A percentile compares a stretch with the other conserved stretches of the same genome.
Conservation (phyloP, 805 yeast species). For the Teunomyces pallodes region DNA sequence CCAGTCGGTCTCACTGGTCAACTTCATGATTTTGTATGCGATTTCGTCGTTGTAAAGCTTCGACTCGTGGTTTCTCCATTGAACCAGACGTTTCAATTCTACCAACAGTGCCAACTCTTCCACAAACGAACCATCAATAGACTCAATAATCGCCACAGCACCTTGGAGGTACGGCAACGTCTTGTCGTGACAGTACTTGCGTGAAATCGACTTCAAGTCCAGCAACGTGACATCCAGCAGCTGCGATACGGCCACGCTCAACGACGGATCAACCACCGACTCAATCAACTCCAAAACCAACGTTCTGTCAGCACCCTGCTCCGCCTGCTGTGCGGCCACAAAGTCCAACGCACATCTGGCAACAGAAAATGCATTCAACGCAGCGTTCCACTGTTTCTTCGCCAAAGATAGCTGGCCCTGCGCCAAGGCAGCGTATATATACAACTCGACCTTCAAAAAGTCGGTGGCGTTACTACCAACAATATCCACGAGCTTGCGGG, state of each 20-base stretch:
- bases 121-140: constrained; percentile 37
- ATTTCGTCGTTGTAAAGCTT: constrained; percentile 66
- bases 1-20: constrained; percentile 15
- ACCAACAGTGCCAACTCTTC: constrained; percentile 26
- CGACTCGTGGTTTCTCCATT: constrained; percentile 61
- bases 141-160: constrained; percentile 38
- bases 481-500: constrained; percentile 42
- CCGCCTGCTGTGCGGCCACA: constrained; percentile 24
- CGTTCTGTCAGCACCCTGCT: constrained; percentile 24
- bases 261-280: constrained; percentile 62
- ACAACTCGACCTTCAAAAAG: constrained; percentile 26
- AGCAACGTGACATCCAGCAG: constrained; percentile 14
- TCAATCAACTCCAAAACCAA: constrained; percentile 57
- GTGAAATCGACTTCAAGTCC: constrained; percentile 8
- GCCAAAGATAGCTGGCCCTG: constrained; percentile 52
- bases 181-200: constrained; percentile 21
- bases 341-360: constrained; percentile 63
- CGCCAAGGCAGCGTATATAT: constrained; percentile 44
- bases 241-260: constrained; percentile 53
- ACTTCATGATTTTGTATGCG: constrained; percentile 53
- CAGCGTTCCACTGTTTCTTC: constrained; percentile 53
- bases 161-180: constrained; percentile 33
- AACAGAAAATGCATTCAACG: constrained; percentile 52
- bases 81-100: constrained; percentile 30
- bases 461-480: constrained; percentile 33